These are phyloP conservation scores for Fraxinus xanthoxyloides DNA, from an alignment of 305 asterid genomes.

Conservation along the genomic window DNA sequence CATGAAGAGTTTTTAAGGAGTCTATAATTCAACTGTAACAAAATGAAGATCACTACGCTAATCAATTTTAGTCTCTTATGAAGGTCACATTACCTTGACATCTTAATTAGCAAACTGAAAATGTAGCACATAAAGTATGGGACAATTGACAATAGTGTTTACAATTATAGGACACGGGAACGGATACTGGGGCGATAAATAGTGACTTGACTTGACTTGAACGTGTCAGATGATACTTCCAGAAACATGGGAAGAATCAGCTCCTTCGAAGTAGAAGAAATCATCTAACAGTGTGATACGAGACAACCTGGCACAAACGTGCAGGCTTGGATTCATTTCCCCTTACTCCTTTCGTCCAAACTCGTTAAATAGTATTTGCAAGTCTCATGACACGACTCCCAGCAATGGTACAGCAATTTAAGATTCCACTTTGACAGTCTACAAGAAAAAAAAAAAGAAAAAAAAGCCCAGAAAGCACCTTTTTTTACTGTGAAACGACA, in stretches of 20 bases:
- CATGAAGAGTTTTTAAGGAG: not conserved
- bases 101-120: not conserved
- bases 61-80: not conserved
- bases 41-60: not conserved
- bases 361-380: not conserved
- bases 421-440: not conserved
- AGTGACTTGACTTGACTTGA: not conserved
- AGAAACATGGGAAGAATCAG: constrained; percentile 15
- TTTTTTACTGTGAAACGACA: constrained; percentile 7
- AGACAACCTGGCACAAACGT: constrained; percentile 10
- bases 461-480: not conserved
- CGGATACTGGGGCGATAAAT: not conserved
- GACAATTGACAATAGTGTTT: not conserved
- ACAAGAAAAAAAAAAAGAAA: no score
- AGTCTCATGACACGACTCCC: not conserved
- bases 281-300: not conserved
- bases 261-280: constrained; percentile 14
- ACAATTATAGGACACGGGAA: not conserved
- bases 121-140: constrained; percentile 14
- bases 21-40: not conserved
- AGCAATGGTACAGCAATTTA: not conserved
- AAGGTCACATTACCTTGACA: not conserved
- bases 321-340: no score
- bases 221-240: not conserved
- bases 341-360: not conserved